Evolutionary conservation across 225 moss, liverwort and hornwort species (phyloP).

Genomic region (Pseudisothecium myosuroides): DNA sequence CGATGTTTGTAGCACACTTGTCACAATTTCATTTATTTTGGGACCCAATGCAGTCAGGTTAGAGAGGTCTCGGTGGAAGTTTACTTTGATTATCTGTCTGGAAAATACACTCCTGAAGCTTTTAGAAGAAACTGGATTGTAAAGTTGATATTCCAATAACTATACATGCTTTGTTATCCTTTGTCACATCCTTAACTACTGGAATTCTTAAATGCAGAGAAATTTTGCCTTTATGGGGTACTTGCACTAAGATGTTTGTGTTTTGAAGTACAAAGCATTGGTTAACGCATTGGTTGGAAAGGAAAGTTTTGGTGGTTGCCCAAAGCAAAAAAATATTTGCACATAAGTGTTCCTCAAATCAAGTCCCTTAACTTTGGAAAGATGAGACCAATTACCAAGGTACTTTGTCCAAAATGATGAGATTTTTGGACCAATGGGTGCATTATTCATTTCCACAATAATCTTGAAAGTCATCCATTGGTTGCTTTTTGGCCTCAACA

Average conservation of each 20-base stretch:
- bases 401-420: neutral
- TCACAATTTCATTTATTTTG: neutral
- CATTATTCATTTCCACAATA: neutral
- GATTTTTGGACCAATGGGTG: too few relatives aligned
- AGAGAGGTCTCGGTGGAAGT: neutral
- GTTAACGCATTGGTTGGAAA: neutral
- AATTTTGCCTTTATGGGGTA: neutral
- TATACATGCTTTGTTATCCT: neutral
- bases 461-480: neutral
- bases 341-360: neutral
- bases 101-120: neutral
- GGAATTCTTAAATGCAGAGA: neutral
- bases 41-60: neutral
- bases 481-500: fast-evolving
- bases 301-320: neutral
- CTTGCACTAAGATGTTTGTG: neutral
- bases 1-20: neutral
- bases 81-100: neutral
- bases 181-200: neutral
- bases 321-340: too few relatives aligned
- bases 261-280: neutral
- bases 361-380: fast-evolving
- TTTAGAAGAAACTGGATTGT: neutral
- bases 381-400: neutral
- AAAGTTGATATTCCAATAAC: neutral